Base-by-base conservation (phyloP, 2,329 filamentous ascomycete species). In the Neofusicoccum sp. region DNA sequence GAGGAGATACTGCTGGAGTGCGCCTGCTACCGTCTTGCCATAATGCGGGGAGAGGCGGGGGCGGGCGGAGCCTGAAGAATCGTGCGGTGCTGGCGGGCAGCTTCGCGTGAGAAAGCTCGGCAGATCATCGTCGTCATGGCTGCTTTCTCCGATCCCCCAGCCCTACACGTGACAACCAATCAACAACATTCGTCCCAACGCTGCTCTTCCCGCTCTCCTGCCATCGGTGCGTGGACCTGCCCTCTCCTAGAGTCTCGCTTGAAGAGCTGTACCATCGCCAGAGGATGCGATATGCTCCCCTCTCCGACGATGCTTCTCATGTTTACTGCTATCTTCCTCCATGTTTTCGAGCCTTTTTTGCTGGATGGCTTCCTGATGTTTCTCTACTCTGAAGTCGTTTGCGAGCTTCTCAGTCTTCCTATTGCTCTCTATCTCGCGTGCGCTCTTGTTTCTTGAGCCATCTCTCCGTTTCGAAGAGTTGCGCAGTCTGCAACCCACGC, bases 11-110 rank as follows among this genome's bases (percentile, higher is more conserved):
- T 43, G 24, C 60, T 48, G 44, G 33, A 26, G 44, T 20, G 26
- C 28, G 20, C 43, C 40, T 24, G 48, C 67, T 73, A 70, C 63
- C 61, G 62, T 48, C 48, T 58, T 36, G 58, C 48, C 58, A 60
- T 60, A 30, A 31, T 40, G 57, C 30, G 44, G 24, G 16, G 31
- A 31, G 43, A 38, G 3, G 44, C 20, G 34, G 24, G 49, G 12
- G 49, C 34, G 14, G 49, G 48, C 14, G 34, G 14, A n/a, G 33
- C 4, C 33, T 12, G 16, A 5, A 33, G 26, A 40, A 33, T 43
- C 51, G 40, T 38, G 44, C 57, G 28, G 57, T 24, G 43, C 45
- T 49, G 20, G 26, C 44, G 28, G 28, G 36, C 26, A 41, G 56
- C 26, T 51, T 31, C 14, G 45, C 38, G 48, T 54, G 47, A 43